Percentiles rank a stretch among this genome's conserved stretches.
Evolutionary conservation across 768 basidiomycete genomes (phyloP).

Genomic region (Porpolomopsis calyptriformis): DNA sequence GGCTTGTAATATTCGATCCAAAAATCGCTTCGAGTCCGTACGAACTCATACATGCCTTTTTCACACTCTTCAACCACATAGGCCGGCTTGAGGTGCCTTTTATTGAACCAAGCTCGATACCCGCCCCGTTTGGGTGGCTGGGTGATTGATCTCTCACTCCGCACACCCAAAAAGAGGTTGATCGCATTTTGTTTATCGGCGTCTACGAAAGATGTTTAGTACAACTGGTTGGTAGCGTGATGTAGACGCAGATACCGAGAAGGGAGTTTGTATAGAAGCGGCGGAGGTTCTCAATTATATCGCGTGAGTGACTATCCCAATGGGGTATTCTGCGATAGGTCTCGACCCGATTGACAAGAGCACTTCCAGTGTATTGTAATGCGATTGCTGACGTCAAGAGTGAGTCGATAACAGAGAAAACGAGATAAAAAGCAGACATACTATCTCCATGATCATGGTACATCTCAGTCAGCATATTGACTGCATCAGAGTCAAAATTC

Average conservation of each 20-base stretch:
- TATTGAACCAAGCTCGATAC: slow-evolving; percentile 80
- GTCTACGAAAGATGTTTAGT: slow-evolving; percentile 35
- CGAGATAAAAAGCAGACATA: slow-evolving; percentile 26
- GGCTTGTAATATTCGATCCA: slow-evolving; percentile 90
- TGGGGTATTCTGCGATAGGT: slow-evolving; percentile 92
- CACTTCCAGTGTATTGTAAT: slow-evolving; percentile 93
- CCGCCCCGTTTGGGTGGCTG: slow-evolving; percentile 49
- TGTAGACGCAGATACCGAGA: slow-evolving; percentile 42
- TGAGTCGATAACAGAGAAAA: not conserved
- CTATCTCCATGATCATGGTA: slow-evolving; percentile 97
- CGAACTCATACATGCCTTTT: slow-evolving; percentile 48
- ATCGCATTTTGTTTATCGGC: slow-evolving; percentile 97
- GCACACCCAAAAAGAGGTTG: slow-evolving; percentile 88
- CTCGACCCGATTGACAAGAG: slow-evolving; percentile 91
- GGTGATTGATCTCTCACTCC: slow-evolving; percentile 40
- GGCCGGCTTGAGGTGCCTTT: slow-evolving; percentile 56
- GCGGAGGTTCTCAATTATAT: slow-evolving; percentile 90
- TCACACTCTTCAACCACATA: slow-evolving; percentile 60
- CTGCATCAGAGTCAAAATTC: slow-evolving; percentile 86
- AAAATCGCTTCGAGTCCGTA: slow-evolving; percentile 54
- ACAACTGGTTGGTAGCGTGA: slow-evolving; percentile 5
- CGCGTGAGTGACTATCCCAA: slow-evolving; percentile 95
- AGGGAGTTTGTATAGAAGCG: slow-evolving; percentile 93
- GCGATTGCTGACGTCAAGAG: slow-evolving; percentile 56
- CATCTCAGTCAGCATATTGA: slow-evolving; percentile 97